phyloP scores from a whole-genome alignment of 805 yeast genomes.

The Scheffersomyces spartinae region DNA sequence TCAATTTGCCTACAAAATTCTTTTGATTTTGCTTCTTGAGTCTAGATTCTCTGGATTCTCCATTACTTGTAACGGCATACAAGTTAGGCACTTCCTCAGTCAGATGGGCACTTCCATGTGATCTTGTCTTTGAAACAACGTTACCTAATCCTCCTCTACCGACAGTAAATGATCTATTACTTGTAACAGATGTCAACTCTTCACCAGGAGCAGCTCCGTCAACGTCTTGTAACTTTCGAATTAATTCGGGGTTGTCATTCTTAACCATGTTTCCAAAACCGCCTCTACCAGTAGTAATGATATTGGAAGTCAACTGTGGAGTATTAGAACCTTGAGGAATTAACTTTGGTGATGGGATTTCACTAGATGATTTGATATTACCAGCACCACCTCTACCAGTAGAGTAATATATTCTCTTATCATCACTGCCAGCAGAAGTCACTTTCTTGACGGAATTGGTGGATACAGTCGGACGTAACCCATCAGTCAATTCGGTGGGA shows the following conservation, averaged over 20 bases:
- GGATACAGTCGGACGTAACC: too few relatives aligned
- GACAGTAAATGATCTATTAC: slow-evolving; percentile 35
- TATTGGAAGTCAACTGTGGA: slow-evolving; percentile 44
- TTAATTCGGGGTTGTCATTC: slow-evolving; percentile 45
- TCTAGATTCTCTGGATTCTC: too few relatives aligned
- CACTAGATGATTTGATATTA: slow-evolving; percentile 37
- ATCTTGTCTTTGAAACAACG: too few relatives aligned
- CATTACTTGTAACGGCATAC: too few relatives aligned
- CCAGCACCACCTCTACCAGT: slow-evolving; percentile 80
- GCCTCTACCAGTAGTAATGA: slow-evolving; percentile 65
- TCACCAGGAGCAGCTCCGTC: slow-evolving; percentile 23
- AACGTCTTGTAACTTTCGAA: slow-evolving; percentile 59
- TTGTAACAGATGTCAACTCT: slow-evolving; percentile 31
- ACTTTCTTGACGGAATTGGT: too few relatives aligned
- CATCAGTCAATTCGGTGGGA: too few relatives aligned
- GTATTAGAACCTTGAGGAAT: slow-evolving; percentile 51
- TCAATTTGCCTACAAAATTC: too few relatives aligned
- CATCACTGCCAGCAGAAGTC: too few relatives aligned
- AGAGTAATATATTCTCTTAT: slow-evolving; percentile 41
- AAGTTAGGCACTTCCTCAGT: too few relatives aligned
- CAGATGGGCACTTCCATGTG: too few relatives aligned
- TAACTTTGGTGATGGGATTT: slow-evolving; percentile 41
- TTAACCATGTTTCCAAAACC: slow-evolving; percentile 68
- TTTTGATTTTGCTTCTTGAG: too few relatives aligned
- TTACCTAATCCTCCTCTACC: slow-evolving; percentile 65